Base-by-base conservation (phyloP, 2,329 filamentous ascomycete species). In the Colletotrichum abscissum region DNA sequence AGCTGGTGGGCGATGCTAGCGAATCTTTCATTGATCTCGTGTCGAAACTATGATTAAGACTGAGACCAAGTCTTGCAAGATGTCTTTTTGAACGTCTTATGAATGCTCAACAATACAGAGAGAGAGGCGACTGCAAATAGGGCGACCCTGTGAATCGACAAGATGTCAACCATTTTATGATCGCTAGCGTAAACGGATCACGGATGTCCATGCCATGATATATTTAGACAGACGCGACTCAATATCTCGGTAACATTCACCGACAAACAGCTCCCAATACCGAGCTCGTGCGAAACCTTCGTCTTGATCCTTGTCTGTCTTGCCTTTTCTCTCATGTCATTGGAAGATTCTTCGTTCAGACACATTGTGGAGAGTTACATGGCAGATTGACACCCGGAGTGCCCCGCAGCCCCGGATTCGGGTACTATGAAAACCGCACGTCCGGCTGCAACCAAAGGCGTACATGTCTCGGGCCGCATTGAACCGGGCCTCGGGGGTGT, bases 401-500 rank as follows among this genome's bases (percentile, higher is more conserved):
- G 16, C 24, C 38, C 30, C 33, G 56, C 12, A 52, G 35, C 30
- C 55, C 59, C 30, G 42, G 19, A 55, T 35, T 46, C 22, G 9
- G 54, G 19, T 42, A 55, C 19, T 24, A 55, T 14, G 30, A 35
- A 42, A 12, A 30, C 54, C 60, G 42, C 38, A 55, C 52, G 24
- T 35, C n/a, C 52, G 66, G 57, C 30, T 24, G 3, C 64, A 16
- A 49, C 1, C 49, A 33, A 69, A 56, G 28, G 12, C 16, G 24
- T 26, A 0, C 5, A 7, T 5, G 59, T 56, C 24, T 67, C 62
- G 68, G 68, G 19, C 24, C 46, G 22, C 35, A 59, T 66, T 59
- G 24, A 12, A 55, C 68, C 68, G 68, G 62, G 28, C 58, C 49
- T 63, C 66, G 58, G 62, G 57, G 33, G 28, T 24, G 28, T 3